Percentiles rank a stretch among this genome's conserved stretches.
Evolutionary conservation across 2,329 filamentous ascomycete genomes (phyloP).

Genomic region (Knoxdaviesia capensis): DNA sequence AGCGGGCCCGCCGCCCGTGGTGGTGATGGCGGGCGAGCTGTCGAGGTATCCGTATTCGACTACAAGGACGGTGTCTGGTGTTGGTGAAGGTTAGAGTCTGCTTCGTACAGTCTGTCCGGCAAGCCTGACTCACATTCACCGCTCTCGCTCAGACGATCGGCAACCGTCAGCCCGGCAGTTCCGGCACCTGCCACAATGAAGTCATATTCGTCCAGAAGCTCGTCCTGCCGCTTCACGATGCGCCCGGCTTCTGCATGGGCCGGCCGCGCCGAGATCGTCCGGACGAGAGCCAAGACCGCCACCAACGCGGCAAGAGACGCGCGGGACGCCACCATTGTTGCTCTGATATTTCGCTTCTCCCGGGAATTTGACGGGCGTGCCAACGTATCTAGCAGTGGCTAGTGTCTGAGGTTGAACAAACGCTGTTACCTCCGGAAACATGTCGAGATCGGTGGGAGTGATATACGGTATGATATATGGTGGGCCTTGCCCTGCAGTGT

Average conservation of each 20-base stretch:
- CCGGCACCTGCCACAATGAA: constrained; percentile 14
- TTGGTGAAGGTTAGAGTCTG: no score
- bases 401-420: no score
- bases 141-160: constrained; percentile 11
- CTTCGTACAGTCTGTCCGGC: no score
- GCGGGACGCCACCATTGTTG: no score
- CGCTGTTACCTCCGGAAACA: no score
- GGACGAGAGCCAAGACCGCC: neutral
- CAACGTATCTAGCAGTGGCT: no score
- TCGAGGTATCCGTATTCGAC: constrained; percentile 7
- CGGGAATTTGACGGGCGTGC: no score
- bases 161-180: constrained; percentile 13
- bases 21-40: constrained; percentile 2
- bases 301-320: neutral
- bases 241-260: neutral
- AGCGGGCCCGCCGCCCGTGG: constrained; percentile 3
- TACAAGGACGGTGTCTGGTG: constrained; percentile 7
- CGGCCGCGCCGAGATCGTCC: neutral
- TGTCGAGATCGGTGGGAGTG: no score
- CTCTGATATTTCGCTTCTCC: no score
- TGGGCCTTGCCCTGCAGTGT: no score
- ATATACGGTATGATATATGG: no score
- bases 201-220: constrained; percentile 7
- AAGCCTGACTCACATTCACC: no score
- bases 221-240: constrained; percentile 2